Evolutionary conservation across 148 eudicot genomes (phyloP), one percentile per base, ranked within the genome.

Genomic region (Spergularia bocconei): DNA sequence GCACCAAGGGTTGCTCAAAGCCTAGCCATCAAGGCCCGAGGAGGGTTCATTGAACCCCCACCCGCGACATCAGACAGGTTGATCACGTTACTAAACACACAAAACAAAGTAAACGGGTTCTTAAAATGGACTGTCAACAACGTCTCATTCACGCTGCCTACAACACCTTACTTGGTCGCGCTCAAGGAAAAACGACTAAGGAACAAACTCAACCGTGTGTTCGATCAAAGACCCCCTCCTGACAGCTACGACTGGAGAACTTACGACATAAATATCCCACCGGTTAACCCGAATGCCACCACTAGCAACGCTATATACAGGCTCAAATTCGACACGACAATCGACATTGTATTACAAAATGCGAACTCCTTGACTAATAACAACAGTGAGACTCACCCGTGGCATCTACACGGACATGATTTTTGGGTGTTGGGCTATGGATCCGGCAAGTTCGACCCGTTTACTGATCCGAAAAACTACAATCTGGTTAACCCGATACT

Each of bases 391-490:
- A 87, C 93, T 3, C 98, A 93, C 80, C 98, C 98, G n/a, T 93
- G 98, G 98, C 98, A 91, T 80, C 77, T 93, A 2, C 98, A 93
- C 50, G 98, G 98, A 11, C 98, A 93, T 69, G 92, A 91, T 39
- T 93, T 93, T 66, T 91, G 98, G 98, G 98, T 93, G 13, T n/a
- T 93, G 76, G 98, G 95, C 0, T 90, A 89, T 19, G 98, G 98
- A 2, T 13, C 8, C 2, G 98, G 93, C 7, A 88, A 88, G 80
- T 93, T 91, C 33, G 76, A 91, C 74, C 71, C 75, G 17, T 41
- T 51, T 13, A 84, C 33, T 3, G 94, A 91, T 71, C 85, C 86
- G 6, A 69, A 65, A 50, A 82, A 78, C 2, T 91, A 80, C 63
- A 93, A 91, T 67, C 61, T 87, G 77, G 88, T 83, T 3, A 71